Evolutionary conservation across 495 filamentous ascomycete species (phyloP).

Genomic region (Xylaria venustula): DNA sequence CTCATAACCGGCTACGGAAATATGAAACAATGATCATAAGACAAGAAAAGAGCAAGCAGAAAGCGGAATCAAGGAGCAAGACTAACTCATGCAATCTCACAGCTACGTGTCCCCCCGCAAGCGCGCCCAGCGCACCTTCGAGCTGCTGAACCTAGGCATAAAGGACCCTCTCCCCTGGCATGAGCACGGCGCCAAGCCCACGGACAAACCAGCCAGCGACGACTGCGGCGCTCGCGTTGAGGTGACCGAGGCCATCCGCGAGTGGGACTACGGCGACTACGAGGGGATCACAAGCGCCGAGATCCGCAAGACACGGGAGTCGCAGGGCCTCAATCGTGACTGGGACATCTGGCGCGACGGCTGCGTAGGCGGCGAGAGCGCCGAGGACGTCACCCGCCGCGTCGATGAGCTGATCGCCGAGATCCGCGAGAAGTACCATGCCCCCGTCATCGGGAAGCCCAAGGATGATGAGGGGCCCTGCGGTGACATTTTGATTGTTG

Average conservation of each 20-base stretch:
- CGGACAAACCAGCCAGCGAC: slow-evolving; percentile 34
- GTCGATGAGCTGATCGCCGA: slow-evolving; percentile 74
- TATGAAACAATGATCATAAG: not conserved
- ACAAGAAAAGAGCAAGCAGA: too few relatives aligned
- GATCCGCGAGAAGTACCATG: slow-evolving; percentile 62
- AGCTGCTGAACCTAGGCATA: slow-evolving; percentile 67
- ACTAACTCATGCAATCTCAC: not conserved
- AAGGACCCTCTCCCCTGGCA: slow-evolving; percentile 46
- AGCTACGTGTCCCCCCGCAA: slow-evolving; percentile 83
- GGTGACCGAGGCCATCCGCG: slow-evolving; percentile 74
- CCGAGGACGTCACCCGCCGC: slow-evolving; percentile 63
- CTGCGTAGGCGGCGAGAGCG: slow-evolving; percentile 64
- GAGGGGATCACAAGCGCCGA: slow-evolving; percentile 79
- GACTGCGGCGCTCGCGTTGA: slow-evolving; percentile 53
- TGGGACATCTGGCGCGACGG: slow-evolving; percentile 90
- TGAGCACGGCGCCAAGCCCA: slow-evolving; percentile 33
- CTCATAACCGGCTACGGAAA: too few relatives aligned
- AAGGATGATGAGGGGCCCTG: slow-evolving; percentile 32
- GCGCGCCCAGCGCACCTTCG: slow-evolving; percentile 83
- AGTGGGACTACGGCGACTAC: slow-evolving; percentile 97
- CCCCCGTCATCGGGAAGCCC: slow-evolving; percentile 47
- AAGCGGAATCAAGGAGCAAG: too few relatives aligned
- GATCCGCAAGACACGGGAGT: slow-evolving; percentile 62
- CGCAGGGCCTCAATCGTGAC: slow-evolving; percentile 53
- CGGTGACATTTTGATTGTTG: slow-evolving; percentile 61